These are phyloP conservation scores for Fusarium mundagurra DNA, from an alignment of 2,329 filamentous ascomycete species.

Conservation along the genomic window DNA sequence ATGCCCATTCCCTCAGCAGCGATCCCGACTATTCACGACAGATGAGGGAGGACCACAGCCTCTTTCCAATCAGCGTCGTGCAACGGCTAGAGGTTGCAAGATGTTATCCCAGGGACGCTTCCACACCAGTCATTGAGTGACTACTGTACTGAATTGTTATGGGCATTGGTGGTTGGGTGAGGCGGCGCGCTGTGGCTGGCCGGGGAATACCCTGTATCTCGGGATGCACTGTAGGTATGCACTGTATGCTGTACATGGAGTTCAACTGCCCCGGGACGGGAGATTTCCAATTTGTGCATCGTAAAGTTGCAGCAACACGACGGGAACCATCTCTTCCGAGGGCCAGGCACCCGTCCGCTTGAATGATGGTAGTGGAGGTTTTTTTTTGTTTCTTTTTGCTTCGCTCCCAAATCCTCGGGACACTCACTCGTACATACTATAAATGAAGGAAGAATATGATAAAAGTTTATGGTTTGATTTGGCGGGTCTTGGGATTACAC, in stretches of 20 bases:
- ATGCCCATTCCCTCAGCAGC: slow-evolving; percentile 19
- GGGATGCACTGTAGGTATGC: slow-evolving; percentile 25
- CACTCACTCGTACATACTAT: not conserved
- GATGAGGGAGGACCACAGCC: slow-evolving; percentile 40
- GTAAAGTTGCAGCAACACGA: slow-evolving; percentile 6
- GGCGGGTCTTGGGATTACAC: not conserved
- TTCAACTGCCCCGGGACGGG: slow-evolving; percentile 5
- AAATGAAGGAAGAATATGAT: not conserved
- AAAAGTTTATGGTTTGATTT: not conserved
- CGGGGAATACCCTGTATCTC: slow-evolving; percentile 19
- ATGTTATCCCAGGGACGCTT: slow-evolving; percentile 23
- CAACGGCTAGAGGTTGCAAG: slow-evolving; percentile 10
- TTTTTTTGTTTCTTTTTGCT: slow-evolving; percentile 24
- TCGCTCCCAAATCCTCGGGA: slow-evolving; percentile 2
- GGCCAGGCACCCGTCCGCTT: slow-evolving; percentile 37
- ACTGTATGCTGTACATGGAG: slow-evolving; percentile 24
- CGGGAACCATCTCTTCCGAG: slow-evolving; percentile 23
- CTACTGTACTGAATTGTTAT: not conserved
- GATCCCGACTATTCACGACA: slow-evolving; percentile 28
- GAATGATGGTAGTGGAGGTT: slow-evolving; percentile 15
- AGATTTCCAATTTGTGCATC: slow-evolving; percentile 20
- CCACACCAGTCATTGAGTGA: slow-evolving; percentile 27
- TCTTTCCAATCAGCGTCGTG: slow-evolving; percentile 36
- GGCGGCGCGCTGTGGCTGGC: slow-evolving; percentile 23
- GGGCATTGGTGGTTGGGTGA: slow-evolving; percentile 20